phyloP scores from a whole-genome alignment of 768 basidiomycete species.

The Tylopilus plumbeoviolaceoides region DNA sequence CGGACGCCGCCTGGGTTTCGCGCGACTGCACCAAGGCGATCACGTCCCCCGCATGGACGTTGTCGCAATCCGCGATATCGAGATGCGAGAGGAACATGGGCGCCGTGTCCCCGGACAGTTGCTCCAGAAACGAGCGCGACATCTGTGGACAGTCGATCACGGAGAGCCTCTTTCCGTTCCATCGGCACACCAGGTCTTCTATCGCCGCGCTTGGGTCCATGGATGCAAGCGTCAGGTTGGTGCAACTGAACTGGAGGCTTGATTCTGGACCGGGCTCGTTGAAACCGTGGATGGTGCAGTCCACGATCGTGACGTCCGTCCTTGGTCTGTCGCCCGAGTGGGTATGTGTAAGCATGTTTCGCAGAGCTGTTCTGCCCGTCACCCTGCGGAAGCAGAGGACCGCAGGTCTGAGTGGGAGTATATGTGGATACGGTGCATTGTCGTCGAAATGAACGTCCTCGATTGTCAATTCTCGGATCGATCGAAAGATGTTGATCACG shows the following conservation, averaged over 20 bases:
- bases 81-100: slow-evolving; percentile 3
- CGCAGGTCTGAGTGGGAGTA: neutral
- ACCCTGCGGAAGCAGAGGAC: slow-evolving; percentile 1
- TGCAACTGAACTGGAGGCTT: neutral
- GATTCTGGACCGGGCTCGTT: neutral
- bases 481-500: slow-evolving; percentile 1
- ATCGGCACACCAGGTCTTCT: slow-evolving; percentile 5
- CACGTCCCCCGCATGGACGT: slow-evolving; percentile 2
- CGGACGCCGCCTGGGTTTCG: neutral
- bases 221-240: slow-evolving; percentile 3
- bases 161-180: slow-evolving; percentile 5
- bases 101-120: neutral
- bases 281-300: slow-evolving; percentile 2
- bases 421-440: neutral
- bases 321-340: neutral
- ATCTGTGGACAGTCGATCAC: slow-evolving; percentile 3
- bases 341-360: neutral
- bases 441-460: slow-evolving; percentile 6
- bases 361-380: neutral
- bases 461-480: slow-evolving; percentile 2
- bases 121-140: neutral
- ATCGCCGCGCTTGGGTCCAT: neutral
- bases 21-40: slow-evolving; percentile 6
- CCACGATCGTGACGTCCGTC: slow-evolving; percentile 1
- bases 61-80: slow-evolving; percentile 5